Base-by-base conservation (phyloP, 257 asterid genomes). In the Coffea canephora region DNA sequence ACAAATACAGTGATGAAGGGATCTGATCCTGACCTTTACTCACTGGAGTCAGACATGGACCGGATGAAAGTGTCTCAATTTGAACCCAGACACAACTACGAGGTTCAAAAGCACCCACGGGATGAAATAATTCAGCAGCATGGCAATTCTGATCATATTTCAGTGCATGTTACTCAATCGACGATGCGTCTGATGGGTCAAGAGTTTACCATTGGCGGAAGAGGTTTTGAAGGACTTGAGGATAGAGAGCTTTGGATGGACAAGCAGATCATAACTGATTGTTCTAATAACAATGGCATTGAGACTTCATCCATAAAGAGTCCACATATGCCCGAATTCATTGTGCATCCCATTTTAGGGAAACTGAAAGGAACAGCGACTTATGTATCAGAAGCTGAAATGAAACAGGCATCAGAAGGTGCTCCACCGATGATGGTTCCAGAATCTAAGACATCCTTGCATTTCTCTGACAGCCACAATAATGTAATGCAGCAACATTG, bases 181-280 rank as follows among this genome's bases (percentile, higher is more conserved):
- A 92, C 90, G 68, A 90, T 91, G 91, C 96, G 96, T 31, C 80
- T 92, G 86, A 92, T 91, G 97, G 97, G 97, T 10, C 81, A 92
- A 81, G 94, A 91, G 83, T 87, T 92, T 55, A 80, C 76, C 55
- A 86, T 92, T 18, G 91, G 85, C 54, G 84, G 86, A 69, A 81
- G 73, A 25, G 87, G 82, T 71, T 79, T 85, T 73, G 87, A 82
- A 79, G 88, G 79, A 72, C 76, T 77, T 45, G 89, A 81, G 65
- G 79, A 85, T 73, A 82, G 78, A 54, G 80, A 82, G 57, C 80
- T 79, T 64, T 90, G 93, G 93, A 88, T 79, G 72, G 89, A 87
- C 83, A 85, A 90, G 80, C 84, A 88, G 78, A 79, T 79, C 65
- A 67, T 73, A 50, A 77, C 80, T 6, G 89, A 84, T 74, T 83